phyloP scores from a whole-genome alignment of 2,329 filamentous ascomycete genomes.

The Fusarium sp. region DNA sequence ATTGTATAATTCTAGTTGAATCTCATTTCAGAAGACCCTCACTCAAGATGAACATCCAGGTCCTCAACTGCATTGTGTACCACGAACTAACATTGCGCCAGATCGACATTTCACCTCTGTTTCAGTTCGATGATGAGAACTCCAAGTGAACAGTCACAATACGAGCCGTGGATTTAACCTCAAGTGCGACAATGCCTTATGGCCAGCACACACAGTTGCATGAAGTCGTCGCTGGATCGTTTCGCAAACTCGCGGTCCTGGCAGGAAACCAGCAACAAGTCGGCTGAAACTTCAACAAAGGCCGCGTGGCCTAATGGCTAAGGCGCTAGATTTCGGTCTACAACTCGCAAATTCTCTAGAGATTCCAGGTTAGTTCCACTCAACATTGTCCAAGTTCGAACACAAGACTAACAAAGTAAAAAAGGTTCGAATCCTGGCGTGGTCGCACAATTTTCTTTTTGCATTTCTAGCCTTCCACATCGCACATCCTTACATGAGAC shows the following conservation, averaged over 20 bases:
- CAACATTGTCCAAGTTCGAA: neutral
- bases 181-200: rapidly evolving
- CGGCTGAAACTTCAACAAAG: neutral
- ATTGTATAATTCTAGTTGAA: neutral
- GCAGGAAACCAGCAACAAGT: neutral
- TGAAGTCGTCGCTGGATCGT: neutral
- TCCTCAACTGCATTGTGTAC: too few species aligned
- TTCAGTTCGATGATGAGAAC: too few species aligned
- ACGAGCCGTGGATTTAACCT: neutral
- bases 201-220: too few species aligned
- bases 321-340: constrained; percentile 34
- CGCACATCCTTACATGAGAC: neutral
- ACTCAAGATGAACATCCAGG: too few species aligned
- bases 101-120: too few species aligned
- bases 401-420: neutral
- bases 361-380: constrained; percentile 22
- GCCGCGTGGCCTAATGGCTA: constrained; percentile 35
- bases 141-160: too few species aligned
- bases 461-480: neutral
- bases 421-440: constrained; percentile 31
- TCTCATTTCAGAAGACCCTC: neutral
- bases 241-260: neutral
- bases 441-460: constrained; percentile 7
- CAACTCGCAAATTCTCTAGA: constrained; percentile 24
- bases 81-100: too few species aligned